These are phyloP conservation scores for Ceratobasidium sp. DNA, from an alignment of 1,284 basidiomycete species.

Conservation along the genomic window DNA sequence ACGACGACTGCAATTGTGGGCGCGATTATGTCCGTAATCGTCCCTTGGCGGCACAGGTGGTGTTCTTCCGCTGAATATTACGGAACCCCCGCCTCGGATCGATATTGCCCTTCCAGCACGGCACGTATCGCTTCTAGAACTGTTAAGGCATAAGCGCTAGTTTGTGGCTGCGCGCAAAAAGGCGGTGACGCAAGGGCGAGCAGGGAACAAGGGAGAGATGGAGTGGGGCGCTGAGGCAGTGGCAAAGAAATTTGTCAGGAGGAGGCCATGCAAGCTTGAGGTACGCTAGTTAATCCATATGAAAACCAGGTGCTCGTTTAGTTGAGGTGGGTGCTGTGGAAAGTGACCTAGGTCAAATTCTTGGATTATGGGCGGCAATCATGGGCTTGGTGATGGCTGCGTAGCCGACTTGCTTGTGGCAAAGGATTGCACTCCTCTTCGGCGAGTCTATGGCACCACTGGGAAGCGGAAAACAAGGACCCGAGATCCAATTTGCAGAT, in stretches of 20 bases:
- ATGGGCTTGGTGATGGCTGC: neutral
- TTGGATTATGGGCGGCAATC: neutral
- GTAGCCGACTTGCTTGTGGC: neutral
- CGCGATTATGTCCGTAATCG: conserved; percentile 70
- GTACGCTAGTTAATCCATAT: neutral
- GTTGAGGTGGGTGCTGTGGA: neutral
- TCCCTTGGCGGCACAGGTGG: conserved; percentile 63
- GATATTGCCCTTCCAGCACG: conserved; percentile 71
- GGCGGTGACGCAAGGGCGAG: conserved; percentile 83
- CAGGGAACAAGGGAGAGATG: conserved; percentile 73
- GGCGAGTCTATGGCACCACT: neutral
- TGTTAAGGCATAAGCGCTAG: conserved; percentile 87
- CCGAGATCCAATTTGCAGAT: neutral
- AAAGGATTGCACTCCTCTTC: neutral
- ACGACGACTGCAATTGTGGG: conserved; percentile 74
- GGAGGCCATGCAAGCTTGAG: conserved; percentile 63
- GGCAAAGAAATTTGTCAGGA: conserved; percentile 78
- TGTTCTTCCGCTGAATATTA: conserved; percentile 65
- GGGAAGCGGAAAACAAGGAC: neutral
- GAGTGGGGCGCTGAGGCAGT: conserved; percentile 82
- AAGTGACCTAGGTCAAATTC: neutral
- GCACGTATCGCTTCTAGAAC: conserved; percentile 79
- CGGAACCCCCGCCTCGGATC: too few species aligned
- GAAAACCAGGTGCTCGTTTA: neutral
- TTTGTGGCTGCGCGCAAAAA: conserved; percentile 89